Evolutionary conservation across 2,329 filamentous ascomycete species (phyloP), one percentile per base, ranked within the genome.

Genomic region (Zasmidium cellare): DNA sequence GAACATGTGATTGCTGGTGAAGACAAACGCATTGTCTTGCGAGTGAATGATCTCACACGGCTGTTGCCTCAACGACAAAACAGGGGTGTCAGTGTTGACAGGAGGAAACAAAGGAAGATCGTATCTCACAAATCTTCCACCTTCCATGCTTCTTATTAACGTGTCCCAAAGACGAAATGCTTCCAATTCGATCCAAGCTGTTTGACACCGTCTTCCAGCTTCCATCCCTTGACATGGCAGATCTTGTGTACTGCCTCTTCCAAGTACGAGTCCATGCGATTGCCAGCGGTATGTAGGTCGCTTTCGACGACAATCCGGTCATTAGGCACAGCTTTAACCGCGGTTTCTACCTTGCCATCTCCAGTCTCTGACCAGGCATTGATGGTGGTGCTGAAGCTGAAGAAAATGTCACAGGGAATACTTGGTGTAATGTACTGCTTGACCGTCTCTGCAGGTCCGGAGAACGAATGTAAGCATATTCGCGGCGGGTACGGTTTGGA

Each of bases 391-490:
- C 92, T 97, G 71, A 97, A 96, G 1, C 92, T 96, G 67, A 96
- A 92, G 74, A 87, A 99, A 19, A 97, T 82, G 16, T 85, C 80
- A 0, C 87, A 85, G 0, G 93, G 93, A 9, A 94, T 85, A 1
- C 83, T 79, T 1, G 85, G 84, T 62, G 89, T 82, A 49, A 91
- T 76, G 69, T 96, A 97, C 72, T 92, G 91, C 63, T 84, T 87
- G 38, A 97, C 76, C 28, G 87, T 82, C 56, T 94, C 87, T 11
- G 85, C 80, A 5, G 88, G 83, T 0, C 91, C 93, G 49, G 90
- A 96, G 74, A 92, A 99, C 0, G 92, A 97, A 74, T 99, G 94
- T 58, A 99, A 84, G 70, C 94, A 99, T 71, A 97, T 88, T 9
- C 92, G 81, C 0, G 92, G 92, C 3, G 94, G 92, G 66, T 88